Conservation (phyloP, 2,329 filamentous ascomycete genomes). For the Alternaria conjuncta region DNA sequence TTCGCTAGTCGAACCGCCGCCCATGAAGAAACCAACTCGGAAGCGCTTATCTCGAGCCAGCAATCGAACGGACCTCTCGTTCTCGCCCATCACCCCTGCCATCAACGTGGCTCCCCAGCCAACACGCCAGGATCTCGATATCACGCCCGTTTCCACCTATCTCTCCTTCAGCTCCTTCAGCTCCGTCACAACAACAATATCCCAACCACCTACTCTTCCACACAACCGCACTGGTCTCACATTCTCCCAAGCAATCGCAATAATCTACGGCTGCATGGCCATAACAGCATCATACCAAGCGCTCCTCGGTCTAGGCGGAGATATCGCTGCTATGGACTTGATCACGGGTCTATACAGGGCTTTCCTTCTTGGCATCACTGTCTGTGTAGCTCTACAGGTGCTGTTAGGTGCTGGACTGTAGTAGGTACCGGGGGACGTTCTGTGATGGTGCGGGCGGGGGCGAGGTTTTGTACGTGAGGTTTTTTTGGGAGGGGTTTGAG, state of each 20-base stretch:
- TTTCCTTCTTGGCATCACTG: accelerated
- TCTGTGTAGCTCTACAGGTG: background rate
- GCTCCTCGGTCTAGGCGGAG: background rate
- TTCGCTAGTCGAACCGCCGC: background rate
- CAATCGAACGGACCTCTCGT: background rate
- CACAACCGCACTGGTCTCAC: background rate
- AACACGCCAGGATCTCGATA: background rate
- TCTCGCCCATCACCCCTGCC: background rate
- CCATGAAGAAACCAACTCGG: background rate
- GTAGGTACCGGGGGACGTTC: background rate
- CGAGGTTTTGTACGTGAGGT: background rate
- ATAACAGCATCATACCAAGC: background rate
- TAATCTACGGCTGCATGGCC: background rate
- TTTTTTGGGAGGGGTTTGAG: accelerated
- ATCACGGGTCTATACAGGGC: background rate
- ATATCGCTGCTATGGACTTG: background rate
- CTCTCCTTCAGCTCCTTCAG: background rate
- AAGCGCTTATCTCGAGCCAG: background rate
- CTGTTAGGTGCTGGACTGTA: accelerated
- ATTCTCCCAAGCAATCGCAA: background rate
- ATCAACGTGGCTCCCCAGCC: background rate
- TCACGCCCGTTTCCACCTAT: no score
- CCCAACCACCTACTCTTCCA: background rate
- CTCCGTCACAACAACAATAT: background rate
- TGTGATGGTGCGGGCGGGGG: background rate